phyloP scores from a whole-genome alignment of 2,329 filamentous ascomycete species.

The Trichoderma sp. region DNA sequence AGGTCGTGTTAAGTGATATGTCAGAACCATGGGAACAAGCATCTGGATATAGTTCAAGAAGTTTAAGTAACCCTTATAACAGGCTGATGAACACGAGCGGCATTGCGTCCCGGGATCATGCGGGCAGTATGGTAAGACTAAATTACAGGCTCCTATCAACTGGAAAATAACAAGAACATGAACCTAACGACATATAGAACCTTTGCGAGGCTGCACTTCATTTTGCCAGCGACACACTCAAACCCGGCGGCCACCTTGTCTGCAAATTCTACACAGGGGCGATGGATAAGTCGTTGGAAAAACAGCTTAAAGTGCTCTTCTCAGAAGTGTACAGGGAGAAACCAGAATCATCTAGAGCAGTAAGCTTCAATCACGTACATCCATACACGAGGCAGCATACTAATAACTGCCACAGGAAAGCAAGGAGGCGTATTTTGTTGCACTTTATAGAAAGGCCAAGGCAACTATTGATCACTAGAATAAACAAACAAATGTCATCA shows the following conservation, averaged over 20 bases:
- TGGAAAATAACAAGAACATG: background rate
- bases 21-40: conserved; percentile 91
- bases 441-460: conserved; percentile 60
- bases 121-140: conserved; percentile 83
- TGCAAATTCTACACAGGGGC: conserved; percentile 96
- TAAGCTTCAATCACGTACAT: conserved; percentile 45
- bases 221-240: conserved; percentile 83
- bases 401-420: conserved; percentile 34
- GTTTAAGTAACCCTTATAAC: conserved; percentile 89
- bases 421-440: conserved; percentile 84
- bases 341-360: conserved; percentile 83
- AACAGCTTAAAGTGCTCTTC: conserved; percentile 73
- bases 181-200: conserved; percentile 57
- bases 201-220: conserved; percentile 81
- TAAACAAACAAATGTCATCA: conserved; percentile 22
- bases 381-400: background rate
- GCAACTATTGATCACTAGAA: background rate
- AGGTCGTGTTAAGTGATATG: conserved; percentile 97
- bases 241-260: conserved; percentile 81
- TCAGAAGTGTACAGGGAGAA: conserved; percentile 80
- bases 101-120: conserved; percentile 80
- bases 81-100: conserved; percentile 99
- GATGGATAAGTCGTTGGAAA: conserved; percentile 80
- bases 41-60: conserved; percentile 76
- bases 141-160: background rate